Percentiles rank a stretch among this genome's conserved stretches.
Conservation (phyloP, 73 alveolate species). For the Tetrahymena malaccensis region DNA sequence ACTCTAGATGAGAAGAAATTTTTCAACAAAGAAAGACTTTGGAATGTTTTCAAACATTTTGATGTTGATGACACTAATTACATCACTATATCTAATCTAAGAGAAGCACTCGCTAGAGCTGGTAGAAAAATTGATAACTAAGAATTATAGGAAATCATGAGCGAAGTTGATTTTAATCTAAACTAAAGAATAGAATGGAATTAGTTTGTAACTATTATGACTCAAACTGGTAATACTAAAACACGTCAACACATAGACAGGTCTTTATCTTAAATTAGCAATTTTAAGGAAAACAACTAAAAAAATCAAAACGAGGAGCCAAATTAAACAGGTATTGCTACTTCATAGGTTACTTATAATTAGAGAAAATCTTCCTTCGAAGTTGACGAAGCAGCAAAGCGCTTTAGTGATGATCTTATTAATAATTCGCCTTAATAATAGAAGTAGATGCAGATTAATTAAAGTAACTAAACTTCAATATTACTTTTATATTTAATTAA, state of each 20-base stretch:
- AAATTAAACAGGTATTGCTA: background rate
- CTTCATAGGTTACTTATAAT: background rate
- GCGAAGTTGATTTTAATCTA: background rate
- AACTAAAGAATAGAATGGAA: background rate
- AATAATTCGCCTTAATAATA: background rate
- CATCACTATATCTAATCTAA: constrained; percentile 7
- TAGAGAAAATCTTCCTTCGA: background rate
- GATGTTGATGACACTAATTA: constrained; percentile 27
- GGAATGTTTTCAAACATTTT: constrained; percentile 31
- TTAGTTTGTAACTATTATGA: background rate
- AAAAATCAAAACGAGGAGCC: background rate
- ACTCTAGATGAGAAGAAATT: constrained; percentile 17
- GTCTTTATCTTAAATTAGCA: background rate
- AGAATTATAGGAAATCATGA: background rate
- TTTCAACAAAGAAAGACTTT: constrained; percentile 32
- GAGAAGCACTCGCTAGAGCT: constrained; percentile 26
- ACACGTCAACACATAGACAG: background rate
- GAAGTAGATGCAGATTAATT: background rate
- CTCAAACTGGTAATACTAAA: background rate
- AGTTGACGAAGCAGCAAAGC: background rate
- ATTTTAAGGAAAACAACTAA: background rate
- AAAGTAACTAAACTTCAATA: background rate
- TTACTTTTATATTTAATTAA: background rate
- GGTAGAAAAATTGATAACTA: constrained; percentile 11
- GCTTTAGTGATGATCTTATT: background rate